Percentiles rank a stretch among this genome's conserved stretches.
phyloP scores from a whole-genome alignment of 169 alveolate genomes.

The Plasmodium gonderi region DNA sequence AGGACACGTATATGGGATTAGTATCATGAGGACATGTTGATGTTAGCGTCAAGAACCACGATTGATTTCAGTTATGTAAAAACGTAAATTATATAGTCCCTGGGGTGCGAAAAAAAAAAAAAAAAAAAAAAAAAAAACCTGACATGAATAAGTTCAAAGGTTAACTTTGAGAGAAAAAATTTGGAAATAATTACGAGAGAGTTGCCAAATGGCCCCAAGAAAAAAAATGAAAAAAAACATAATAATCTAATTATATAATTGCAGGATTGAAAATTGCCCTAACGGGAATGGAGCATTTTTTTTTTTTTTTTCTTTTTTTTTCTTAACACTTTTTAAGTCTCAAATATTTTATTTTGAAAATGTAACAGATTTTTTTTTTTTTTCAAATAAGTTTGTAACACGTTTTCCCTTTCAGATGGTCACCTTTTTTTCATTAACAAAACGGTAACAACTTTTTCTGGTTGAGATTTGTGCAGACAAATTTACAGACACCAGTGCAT shows the following conservation, averaged over 20 bases:
- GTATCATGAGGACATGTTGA: background rate
- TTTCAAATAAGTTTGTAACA: background rate
- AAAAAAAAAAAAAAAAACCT: background rate
- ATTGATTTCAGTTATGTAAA: background rate
- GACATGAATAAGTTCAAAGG: background rate
- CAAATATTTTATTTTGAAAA: background rate
- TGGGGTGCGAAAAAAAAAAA: background rate
- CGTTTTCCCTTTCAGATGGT: background rate
- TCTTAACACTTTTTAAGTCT: background rate
- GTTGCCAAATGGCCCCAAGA: background rate
- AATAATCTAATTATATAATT: background rate
- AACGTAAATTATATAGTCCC: background rate
- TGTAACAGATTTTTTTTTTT: background rate
- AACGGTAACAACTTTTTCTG: background rate
- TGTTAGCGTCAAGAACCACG: background rate
- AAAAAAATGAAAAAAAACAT: background rate
- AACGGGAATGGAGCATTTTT: background rate
- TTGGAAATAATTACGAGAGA: background rate
- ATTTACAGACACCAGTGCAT: background rate
- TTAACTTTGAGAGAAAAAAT: background rate
- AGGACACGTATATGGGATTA: background rate
- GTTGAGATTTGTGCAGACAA: background rate
- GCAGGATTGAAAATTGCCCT: background rate
- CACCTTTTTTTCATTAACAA: background rate
- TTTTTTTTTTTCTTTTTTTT: background rate